phyloP scores from a whole-genome alignment of 495 filamentous ascomycete genomes.

The Xylaria flabelliformis region DNA sequence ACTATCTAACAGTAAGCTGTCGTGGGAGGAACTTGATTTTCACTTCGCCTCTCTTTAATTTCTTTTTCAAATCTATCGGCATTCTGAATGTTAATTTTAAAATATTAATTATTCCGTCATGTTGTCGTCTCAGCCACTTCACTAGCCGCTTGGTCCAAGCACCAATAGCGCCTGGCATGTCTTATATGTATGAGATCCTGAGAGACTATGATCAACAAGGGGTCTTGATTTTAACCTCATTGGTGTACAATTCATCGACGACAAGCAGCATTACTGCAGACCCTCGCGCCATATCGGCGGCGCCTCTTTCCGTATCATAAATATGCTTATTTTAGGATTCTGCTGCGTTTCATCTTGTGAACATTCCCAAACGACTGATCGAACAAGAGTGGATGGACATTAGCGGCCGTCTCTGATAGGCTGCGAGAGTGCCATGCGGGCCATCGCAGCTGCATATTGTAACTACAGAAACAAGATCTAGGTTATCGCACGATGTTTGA shows the following conservation, averaged over 20 bases:
- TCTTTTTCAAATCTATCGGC: neutral
- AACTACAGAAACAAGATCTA: constrained; percentile 47
- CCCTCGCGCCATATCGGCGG: neutral
- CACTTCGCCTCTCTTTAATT: neutral
- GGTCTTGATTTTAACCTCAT: neutral
- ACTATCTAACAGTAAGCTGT: neutral
- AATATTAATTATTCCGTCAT: too few relatives aligned
- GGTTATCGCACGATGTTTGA: constrained; percentile 42
- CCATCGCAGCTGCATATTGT: constrained; percentile 49
- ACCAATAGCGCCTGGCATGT: constrained; percentile 7
- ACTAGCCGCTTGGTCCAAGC: constrained; percentile 1
- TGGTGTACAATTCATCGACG: neutral
- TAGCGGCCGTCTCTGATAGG: constrained; percentile 6
- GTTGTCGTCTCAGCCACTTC: constrained; percentile 3
- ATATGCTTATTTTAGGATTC: constrained; percentile 58
- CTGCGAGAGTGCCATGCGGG: constrained; percentile 38
- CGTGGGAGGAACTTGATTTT: neutral
- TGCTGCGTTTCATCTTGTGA: constrained; percentile 63
- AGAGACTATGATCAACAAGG: neutral
- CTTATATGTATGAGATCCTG: neutral
- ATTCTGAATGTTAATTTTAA: neutral
- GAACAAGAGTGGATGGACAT: constrained; percentile 29
- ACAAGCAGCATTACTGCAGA: neutral
- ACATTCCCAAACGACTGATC: constrained; percentile 63
- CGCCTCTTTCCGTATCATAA: constrained; percentile 40